Evolutionary conservation across 495 filamentous ascomycete genomes (phyloP).

Genomic region (Terfezia claveryi): DNA sequence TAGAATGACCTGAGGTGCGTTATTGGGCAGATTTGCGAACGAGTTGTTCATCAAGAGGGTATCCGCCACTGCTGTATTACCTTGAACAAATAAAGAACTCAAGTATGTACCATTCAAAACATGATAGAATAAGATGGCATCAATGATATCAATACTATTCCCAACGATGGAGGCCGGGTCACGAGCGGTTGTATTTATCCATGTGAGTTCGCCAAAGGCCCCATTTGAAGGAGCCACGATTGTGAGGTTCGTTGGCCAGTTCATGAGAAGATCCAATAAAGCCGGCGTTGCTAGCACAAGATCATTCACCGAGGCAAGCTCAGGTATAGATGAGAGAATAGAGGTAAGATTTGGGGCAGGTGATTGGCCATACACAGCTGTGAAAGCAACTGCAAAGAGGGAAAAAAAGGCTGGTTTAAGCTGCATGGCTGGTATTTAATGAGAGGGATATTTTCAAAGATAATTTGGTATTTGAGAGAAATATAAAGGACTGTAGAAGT

Average conservation of each 20-base stretch:
- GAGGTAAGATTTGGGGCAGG: slow-evolving; percentile 6
- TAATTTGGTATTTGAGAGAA: too few relatives aligned
- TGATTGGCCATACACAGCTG: neutral
- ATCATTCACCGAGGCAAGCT: slow-evolving; percentile 1
- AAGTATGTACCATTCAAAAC: slow-evolving; percentile 35
- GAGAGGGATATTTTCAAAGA: too few relatives aligned
- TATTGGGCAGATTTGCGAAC: slow-evolving; percentile 29
- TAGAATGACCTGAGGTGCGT: slow-evolving; percentile 24
- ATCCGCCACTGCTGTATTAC: slow-evolving; percentile 29
- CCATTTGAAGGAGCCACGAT: slow-evolving; percentile 42
- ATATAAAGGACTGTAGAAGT: too few relatives aligned
- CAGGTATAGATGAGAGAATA: neutral
- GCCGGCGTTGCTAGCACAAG: slow-evolving; percentile 24
- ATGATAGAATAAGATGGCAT: slow-evolving; percentile 40
- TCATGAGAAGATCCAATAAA: slow-evolving; percentile 22
- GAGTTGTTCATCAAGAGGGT: slow-evolving; percentile 30
- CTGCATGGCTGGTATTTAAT: too few relatives aligned
- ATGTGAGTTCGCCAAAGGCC: slow-evolving; percentile 27
- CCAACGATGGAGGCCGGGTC: slow-evolving; percentile 5
- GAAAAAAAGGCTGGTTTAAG: too few relatives aligned
- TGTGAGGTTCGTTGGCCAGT: slow-evolving; percentile 31
- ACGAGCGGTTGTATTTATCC: slow-evolving; percentile 14
- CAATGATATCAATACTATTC: slow-evolving; percentile 22
- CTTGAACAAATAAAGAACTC: slow-evolving; percentile 22
- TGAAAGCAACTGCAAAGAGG: neutral